Evolutionary conservation across 768 basidiomycete genomes (phyloP).

Genomic region (Multifurca ochricompacta): DNA sequence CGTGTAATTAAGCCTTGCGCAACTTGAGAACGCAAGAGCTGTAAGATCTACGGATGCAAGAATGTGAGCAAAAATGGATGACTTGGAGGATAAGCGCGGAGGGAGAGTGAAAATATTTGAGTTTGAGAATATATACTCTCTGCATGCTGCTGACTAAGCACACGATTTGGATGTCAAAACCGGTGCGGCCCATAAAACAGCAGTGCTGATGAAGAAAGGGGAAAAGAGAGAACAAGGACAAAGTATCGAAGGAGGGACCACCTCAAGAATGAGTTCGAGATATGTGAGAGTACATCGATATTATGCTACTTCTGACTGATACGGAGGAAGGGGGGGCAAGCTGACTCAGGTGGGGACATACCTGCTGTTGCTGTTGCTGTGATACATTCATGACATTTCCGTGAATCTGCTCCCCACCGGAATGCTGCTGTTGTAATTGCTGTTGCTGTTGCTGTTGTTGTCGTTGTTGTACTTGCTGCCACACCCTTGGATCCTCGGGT

Average conservation of each 20-base stretch:
- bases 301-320: neutral
- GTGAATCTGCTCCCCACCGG: constrained; percentile 11
- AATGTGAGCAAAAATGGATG: constrained; percentile 1
- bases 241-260: neutral
- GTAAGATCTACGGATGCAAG: neutral
- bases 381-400: neutral
- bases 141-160: constrained; percentile 18
- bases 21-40: neutral
- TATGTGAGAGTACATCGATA: neutral
- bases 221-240: neutral
- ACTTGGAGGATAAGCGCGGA: neutral
- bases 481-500: constrained; percentile 10
- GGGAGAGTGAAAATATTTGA: neutral
- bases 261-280: neutral
- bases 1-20: neutral
- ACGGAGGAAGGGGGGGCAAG: neutral
- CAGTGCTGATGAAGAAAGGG: constrained; percentile 7
- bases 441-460: constrained; percentile 13
- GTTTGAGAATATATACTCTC: neutral
- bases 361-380: constrained; percentile 9
- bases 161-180: constrained; percentile 15
- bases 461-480: constrained; percentile 16
- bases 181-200: constrained; percentile 6
- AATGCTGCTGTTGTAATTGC: constrained; percentile 13
- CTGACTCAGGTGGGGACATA: constrained; percentile 1